A percentile compares a stretch with the other conserved stretches of the same genome.
Evolutionary conservation across 2,329 filamentous ascomycete species (phyloP).

Genomic region (Cryoendolithus antarcticus): DNA sequence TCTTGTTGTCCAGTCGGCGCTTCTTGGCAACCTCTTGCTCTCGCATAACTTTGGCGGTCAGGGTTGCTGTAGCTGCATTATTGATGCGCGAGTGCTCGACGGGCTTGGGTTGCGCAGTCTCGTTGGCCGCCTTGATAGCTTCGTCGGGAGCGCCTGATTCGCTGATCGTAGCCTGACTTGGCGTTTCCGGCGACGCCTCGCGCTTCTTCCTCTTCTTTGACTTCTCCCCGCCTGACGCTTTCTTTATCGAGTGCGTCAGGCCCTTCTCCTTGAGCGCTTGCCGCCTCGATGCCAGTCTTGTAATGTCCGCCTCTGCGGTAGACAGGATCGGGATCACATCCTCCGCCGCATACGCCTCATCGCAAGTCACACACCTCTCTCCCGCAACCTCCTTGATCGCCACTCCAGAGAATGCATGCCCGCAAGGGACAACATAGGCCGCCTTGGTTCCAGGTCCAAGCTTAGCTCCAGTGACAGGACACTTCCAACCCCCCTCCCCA

Average conservation of each 20-base stretch:
- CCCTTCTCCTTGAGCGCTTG: slow-evolving; percentile 59
- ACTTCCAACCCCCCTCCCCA: slow-evolving; percentile 53
- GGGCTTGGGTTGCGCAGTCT: slow-evolving; percentile 4
- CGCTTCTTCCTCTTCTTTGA: slow-evolving; percentile 60
- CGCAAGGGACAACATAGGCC: slow-evolving; percentile 87
- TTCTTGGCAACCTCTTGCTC: slow-evolving; percentile 80
- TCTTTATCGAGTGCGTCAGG: slow-evolving; percentile 79
- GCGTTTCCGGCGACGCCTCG: slow-evolving; percentile 28
- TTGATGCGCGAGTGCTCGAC: slow-evolving; percentile 50
- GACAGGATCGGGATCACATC: slow-evolving; percentile 79
- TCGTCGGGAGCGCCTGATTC: slow-evolving; percentile 5
- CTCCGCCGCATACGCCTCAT: slow-evolving; percentile 55
- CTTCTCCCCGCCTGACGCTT: slow-evolving; percentile 47
- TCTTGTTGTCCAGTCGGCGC: slow-evolving; percentile 51
- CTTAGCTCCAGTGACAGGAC: slow-evolving; percentile 77
- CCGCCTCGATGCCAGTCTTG: slow-evolving; percentile 51
- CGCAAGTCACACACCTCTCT: slow-evolving; percentile 56
- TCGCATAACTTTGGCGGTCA: slow-evolving; percentile 75
- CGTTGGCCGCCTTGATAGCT: slow-evolving; percentile 7
- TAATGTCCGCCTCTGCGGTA: slow-evolving; percentile 55
- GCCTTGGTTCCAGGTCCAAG: slow-evolving; percentile 67
- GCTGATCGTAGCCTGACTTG: slow-evolving; percentile 3
- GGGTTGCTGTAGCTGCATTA: slow-evolving; percentile 69
- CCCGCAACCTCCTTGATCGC: slow-evolving; percentile 55
- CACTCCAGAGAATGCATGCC: slow-evolving; percentile 82